These are phyloP conservation scores for Gossypium gossypioides DNA, from an alignment of 441 rosid species.

Conservation along the genomic window DNA sequence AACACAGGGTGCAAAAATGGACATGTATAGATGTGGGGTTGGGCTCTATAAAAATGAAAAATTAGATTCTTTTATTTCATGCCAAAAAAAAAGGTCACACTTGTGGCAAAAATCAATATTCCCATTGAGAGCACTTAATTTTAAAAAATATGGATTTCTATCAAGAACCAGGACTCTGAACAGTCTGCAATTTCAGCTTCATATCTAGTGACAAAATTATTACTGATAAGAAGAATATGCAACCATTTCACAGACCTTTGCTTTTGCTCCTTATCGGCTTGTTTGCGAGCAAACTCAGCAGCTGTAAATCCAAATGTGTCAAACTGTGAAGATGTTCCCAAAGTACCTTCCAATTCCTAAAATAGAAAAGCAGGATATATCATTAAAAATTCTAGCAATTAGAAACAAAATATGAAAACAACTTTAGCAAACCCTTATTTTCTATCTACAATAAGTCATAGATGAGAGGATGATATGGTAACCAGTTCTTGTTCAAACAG, in stretches of 20 bases:
- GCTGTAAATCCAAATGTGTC: constrained; percentile 98
- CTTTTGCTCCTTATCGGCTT: constrained; percentile 79
- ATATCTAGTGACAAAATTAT: constrained; percentile 10
- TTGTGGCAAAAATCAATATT: background rate
- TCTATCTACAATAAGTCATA: background rate
- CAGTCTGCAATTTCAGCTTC: constrained; percentile 6
- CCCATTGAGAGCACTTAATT: background rate
- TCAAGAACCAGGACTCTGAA: constrained; percentile 10
- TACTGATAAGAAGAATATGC: constrained; percentile 13
- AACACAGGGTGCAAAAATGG: background rate
- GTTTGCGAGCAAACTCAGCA: constrained; percentile 75
- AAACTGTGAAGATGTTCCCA: constrained; percentile 70
- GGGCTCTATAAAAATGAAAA: background rate
- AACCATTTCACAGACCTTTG: constrained; percentile 43
- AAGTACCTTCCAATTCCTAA: constrained; percentile 73
- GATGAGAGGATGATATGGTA: background rate
- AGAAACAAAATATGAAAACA: background rate
- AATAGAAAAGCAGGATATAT: constrained; percentile 16
- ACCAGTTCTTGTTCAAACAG: background rate
- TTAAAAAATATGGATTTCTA: background rate
- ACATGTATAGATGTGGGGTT: background rate
- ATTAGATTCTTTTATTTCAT: background rate
- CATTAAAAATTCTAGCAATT: background rate
- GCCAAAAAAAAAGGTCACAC: background rate
- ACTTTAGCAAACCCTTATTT: background rate